Evolutionary conservation across 805 yeast species (phyloP), one percentile per base, ranked within the genome.

Genomic region (Scheffersomyces lignosus): DNA sequence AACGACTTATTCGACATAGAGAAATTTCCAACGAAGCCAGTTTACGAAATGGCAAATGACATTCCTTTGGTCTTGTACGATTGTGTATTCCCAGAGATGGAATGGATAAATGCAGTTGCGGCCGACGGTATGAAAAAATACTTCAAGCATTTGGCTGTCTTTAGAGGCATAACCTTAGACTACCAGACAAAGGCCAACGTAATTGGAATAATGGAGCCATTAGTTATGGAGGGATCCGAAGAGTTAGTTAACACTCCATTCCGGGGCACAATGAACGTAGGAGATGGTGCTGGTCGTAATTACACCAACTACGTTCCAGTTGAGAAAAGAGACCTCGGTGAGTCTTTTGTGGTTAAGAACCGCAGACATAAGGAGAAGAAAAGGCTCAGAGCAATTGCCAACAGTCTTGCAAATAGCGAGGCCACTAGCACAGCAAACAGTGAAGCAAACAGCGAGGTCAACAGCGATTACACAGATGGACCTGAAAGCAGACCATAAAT

Each of bases 11-110:
- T 90, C 29, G 75, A 91, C 49, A 63, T 78, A 1, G 69, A 66
- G 3, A 64, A 60, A 27, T 67, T 62, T 34, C 87, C 95, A 0
- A 62, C 77, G 20, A 80, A 82, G 45, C 99, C 99, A 1, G 63
- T 73, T 3, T 93, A 84, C 54, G 89, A 81, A 28, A 87, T 91
- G 87, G 98, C 96, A 0, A 77, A 83, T 53, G 98, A 91, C 47
- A 64, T 83, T 5, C 99, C 99, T 1, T 67, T 93, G 48, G 81
- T 91, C 3, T 64, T 93, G 27, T 89, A 83, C 56, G 95, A 91
- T 53, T 91, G 98, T 60, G 77, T 75, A 10, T 93, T 77, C 54
- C 78, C 80, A 5, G 73, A 72, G 2, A 71, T 89, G 62, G 81
- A 79, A 44, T 91, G 96, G 96, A 53, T 52, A n/a, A 44, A 55